Percentiles rank a stretch among this genome's conserved stretches.
Conservation (phyloP, 495 filamentous ascomycete genomes). For the Oidiodendron maius region DNA sequence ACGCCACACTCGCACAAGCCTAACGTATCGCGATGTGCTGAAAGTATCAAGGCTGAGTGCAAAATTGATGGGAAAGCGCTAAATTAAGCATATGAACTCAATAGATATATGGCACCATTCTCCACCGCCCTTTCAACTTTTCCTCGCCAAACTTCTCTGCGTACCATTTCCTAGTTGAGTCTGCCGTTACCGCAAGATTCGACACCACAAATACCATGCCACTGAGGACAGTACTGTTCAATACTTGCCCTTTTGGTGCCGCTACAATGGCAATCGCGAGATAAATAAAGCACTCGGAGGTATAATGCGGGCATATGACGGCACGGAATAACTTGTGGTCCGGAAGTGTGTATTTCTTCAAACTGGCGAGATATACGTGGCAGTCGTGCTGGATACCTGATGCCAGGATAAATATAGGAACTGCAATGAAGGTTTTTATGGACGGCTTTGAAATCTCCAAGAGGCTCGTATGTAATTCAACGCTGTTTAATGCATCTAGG, state of each 20-base stretch:
- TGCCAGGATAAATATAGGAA: slow-evolving; percentile 65
- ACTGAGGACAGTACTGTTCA: slow-evolving; percentile 70
- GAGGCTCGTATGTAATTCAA: not conserved
- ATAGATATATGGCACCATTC: slow-evolving; percentile 78
- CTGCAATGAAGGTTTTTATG: slow-evolving; percentile 52
- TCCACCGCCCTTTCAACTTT: slow-evolving; percentile 61
- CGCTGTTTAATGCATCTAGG: slow-evolving; percentile 8
- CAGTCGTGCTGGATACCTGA: slow-evolving; percentile 75
- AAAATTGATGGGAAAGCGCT: slow-evolving; percentile 51
- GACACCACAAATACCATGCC: slow-evolving; percentile 65
- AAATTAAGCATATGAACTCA: slow-evolving; percentile 33
- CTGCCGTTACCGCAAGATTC: slow-evolving; percentile 81
- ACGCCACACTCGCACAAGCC: slow-evolving; percentile 67
- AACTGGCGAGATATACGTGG: slow-evolving; percentile 71
- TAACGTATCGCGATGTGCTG: slow-evolving; percentile 91
- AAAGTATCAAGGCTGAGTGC: slow-evolving; percentile 74
- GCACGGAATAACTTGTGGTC: slow-evolving; percentile 54
- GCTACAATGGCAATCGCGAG: slow-evolving; percentile 67
- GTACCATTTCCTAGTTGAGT: slow-evolving; percentile 77
- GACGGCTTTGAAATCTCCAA: slow-evolving; percentile 32
- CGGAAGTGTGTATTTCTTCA: slow-evolving; percentile 84
- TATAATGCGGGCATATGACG: slow-evolving; percentile 86
- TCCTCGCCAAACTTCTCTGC: slow-evolving; percentile 66
- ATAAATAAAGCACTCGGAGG: slow-evolving; percentile 80
- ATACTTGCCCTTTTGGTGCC: slow-evolving; percentile 51